Conservation (phyloP, 331 rosid species). For the Malus hybrid region DNA sequence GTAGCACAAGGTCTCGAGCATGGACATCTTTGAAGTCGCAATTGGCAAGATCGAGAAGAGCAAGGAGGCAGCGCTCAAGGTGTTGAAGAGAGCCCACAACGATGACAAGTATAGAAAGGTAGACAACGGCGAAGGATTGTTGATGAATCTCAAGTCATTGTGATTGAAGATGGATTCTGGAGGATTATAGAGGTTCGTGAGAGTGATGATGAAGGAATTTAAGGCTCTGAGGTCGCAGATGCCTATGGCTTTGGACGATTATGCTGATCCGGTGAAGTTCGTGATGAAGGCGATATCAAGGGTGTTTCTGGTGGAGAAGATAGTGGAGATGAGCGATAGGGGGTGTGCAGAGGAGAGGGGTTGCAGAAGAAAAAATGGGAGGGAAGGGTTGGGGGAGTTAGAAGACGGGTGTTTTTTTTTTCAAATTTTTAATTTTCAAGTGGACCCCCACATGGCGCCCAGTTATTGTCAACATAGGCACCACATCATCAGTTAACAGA, state of each 20-base stretch:
- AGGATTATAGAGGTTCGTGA: slow-evolving; percentile 68
- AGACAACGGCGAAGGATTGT: slow-evolving; percentile 60
- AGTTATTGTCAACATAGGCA: no score
- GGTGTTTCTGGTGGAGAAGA: slow-evolving; percentile 85
- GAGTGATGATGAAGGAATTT: slow-evolving; percentile 71
- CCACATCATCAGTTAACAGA: no score
- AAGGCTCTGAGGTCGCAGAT: slow-evolving; percentile 59
- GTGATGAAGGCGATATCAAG: slow-evolving; percentile 80
- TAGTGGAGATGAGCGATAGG: slow-evolving; percentile 44
- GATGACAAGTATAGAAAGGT: slow-evolving; percentile 73
- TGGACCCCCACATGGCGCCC: no score
- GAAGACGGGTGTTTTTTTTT: no score
- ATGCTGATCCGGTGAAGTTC: slow-evolving; percentile 90
- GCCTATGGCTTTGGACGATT: no score
- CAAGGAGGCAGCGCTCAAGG: slow-evolving; percentile 44
- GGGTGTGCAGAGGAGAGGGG: background rate
- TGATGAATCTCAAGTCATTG: slow-evolving; percentile 48
- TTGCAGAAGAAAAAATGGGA: no score
- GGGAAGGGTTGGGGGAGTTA: no score
- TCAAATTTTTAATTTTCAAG: no score
- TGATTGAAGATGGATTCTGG: slow-evolving; percentile 64
- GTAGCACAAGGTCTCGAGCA: slow-evolving; percentile 64
- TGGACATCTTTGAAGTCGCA: slow-evolving; percentile 61
- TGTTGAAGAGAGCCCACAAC: slow-evolving; percentile 3
- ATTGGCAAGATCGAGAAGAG: slow-evolving; percentile 52